phyloP scores from a whole-genome alignment of 768 basidiomycete genomes.

The Stropharia rugosoannulata region DNA sequence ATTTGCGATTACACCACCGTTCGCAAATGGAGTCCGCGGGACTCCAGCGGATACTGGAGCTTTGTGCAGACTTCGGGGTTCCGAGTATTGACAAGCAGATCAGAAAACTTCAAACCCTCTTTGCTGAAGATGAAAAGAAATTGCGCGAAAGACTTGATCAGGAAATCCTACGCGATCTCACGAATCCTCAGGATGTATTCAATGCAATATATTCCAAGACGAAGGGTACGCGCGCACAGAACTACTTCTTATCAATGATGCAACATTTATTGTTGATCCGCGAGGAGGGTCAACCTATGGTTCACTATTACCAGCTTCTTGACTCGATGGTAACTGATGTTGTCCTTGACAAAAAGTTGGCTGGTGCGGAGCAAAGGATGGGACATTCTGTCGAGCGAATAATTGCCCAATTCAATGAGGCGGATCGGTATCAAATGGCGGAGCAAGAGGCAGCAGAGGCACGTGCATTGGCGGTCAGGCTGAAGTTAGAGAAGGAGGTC shows the following conservation, averaged over 20 bases:
- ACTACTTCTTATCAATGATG: constrained; percentile 91
- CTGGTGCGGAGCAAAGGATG: constrained; percentile 79
- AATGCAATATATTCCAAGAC: constrained; percentile 76
- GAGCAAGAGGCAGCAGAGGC: constrained; percentile 76
- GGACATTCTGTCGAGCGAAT: constrained; percentile 89
- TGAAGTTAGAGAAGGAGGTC: constrained; percentile 79
- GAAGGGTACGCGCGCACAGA: constrained; percentile 74
- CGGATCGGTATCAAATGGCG: constrained; percentile 76
- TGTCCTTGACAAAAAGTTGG: constrained; percentile 88
- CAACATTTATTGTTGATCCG: constrained; percentile 90
- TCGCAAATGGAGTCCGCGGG: constrained; percentile 90
- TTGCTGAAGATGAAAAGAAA: constrained; percentile 75
- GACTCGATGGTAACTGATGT: constrained; percentile 89
- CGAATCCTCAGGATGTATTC: constrained; percentile 85
- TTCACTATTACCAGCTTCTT: constrained; percentile 88
- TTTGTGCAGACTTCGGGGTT: constrained; percentile 68
- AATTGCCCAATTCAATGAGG: constrained; percentile 87
- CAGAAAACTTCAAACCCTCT: constrained; percentile 50
- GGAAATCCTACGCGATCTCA: constrained; percentile 72
- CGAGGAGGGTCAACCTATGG: constrained; percentile 81
- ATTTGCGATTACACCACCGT: constrained; percentile 83
- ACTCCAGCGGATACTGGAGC: constrained; percentile 66
- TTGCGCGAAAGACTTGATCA: constrained; percentile 76
- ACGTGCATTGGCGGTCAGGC: constrained; percentile 57
- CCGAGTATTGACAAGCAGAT: constrained; percentile 67